A percentile compares a stretch with the other conserved stretches of the same genome.
These are phyloP conservation scores for Leavenworthia alabamica DNA, from an alignment of 345 rosid genomes.

Conservation along the genomic window DNA sequence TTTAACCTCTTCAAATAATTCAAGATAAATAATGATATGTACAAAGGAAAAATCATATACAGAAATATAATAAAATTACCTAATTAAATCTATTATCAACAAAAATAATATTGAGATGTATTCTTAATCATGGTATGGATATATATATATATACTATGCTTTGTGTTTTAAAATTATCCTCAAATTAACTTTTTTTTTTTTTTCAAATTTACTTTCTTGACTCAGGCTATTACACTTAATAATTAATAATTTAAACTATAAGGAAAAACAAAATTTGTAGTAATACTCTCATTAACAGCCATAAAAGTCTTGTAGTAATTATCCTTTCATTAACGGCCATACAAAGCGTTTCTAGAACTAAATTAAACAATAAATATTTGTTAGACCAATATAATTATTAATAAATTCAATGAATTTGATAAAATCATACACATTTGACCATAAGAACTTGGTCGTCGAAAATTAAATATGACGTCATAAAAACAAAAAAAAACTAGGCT, in stretches of 20 bases:
- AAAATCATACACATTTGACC: background rate
- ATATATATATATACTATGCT: background rate
- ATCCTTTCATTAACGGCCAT: background rate
- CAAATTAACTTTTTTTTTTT: background rate
- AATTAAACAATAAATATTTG: background rate
- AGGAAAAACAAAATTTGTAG: background rate
- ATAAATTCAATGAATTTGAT: constrained; percentile 3
- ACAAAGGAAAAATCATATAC: too few species aligned
- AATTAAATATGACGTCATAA: background rate
- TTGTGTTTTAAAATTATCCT: background rate
- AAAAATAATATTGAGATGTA: too few species aligned
- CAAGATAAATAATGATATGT: background rate
- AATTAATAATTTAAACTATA: background rate
- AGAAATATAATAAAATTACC: too few species aligned
- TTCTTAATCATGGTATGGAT: too few species aligned
- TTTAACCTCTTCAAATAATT: background rate
- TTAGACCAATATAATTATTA: background rate
- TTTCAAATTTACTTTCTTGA: too few species aligned
- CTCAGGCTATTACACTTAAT: background rate
- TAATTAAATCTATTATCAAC: too few species aligned
- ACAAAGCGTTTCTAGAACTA: constrained; percentile 18
- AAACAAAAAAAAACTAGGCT: background rate
- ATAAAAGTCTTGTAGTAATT: background rate
- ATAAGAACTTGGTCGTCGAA: background rate
- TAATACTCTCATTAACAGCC: background rate